phyloP scores from a whole-genome alignment of 1,139 yeast species.

The Hyphopichia khmerensis region DNA sequence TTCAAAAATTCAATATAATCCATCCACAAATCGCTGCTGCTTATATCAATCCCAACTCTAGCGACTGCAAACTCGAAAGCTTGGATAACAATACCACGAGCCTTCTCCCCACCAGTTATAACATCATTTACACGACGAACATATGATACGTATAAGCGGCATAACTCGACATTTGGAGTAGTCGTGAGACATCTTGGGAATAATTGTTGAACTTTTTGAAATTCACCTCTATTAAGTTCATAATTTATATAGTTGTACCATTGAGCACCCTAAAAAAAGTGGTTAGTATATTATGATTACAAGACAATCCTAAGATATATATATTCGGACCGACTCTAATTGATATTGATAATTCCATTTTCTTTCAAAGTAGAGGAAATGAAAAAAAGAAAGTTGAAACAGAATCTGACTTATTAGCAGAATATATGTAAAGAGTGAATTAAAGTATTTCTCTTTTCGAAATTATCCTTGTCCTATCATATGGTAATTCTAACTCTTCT shows the following conservation, averaged over 20 bases:
- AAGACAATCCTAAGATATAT: neutral
- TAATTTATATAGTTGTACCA: constrained; percentile 76
- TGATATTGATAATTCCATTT: neutral
- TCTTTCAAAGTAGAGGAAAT: too few species aligned
- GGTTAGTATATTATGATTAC: constrained; percentile 8
- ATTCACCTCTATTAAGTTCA: constrained; percentile 69
- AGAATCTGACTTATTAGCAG: too few species aligned
- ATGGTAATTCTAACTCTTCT: too few species aligned
- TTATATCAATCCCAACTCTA: constrained; percentile 75
- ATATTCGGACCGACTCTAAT: neutral
- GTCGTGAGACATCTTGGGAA: constrained; percentile 62
- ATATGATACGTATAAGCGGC: constrained; percentile 74
- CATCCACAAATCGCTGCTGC: constrained; percentile 73
- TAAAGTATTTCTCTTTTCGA: too few species aligned
- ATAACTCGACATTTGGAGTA: constrained; percentile 63
- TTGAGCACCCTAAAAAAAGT: constrained; percentile 43
- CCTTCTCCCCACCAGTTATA: constrained; percentile 81
- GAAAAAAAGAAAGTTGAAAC: too few species aligned
- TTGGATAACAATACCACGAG: constrained; percentile 70
- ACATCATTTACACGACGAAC: constrained; percentile 78
- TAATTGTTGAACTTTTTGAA: constrained; percentile 60
- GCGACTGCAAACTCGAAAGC: constrained; percentile 85
- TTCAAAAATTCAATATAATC: constrained; percentile 81
- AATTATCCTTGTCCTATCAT: too few species aligned
- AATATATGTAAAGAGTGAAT: too few species aligned